Conservation (phyloP, 352 stramenopile species). For the Phytophthora palmivora region DNA sequence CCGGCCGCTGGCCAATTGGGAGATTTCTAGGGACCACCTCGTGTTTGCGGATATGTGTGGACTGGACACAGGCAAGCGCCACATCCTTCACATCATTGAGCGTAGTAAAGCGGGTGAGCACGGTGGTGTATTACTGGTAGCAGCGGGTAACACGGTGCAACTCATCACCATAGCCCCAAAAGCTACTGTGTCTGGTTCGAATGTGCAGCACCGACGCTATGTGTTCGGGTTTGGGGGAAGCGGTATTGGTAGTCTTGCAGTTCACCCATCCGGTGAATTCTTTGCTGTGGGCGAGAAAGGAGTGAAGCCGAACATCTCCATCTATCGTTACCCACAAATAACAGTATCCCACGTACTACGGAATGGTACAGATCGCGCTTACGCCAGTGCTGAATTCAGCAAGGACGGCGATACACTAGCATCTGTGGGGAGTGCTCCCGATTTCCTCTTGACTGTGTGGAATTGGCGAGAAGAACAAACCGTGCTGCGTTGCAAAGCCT, state of each 20-base stretch:
- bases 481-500: constrained; percentile 93
- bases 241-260: constrained; percentile 71
- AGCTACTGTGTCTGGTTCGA: constrained; percentile 17
- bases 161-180: constrained; percentile 57
- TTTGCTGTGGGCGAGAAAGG: constrained; percentile 93
- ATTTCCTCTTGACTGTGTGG: constrained; percentile 95
- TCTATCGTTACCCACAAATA: constrained; percentile 87
- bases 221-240: constrained; percentile 76
- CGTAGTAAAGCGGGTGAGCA: constrained; percentile 38
- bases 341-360: constrained; percentile 77
- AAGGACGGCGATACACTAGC: constrained; percentile 88
- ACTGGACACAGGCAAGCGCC: constrained; percentile 69
- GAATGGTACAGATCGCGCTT: constrained; percentile 86
- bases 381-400: constrained; percentile 80
- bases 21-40: constrained; percentile 78
- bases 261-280: constrained; percentile 73
- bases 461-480: constrained; percentile 92
- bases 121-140: constrained; percentile 67
- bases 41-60: constrained; percentile 73
- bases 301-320: constrained; percentile 83
- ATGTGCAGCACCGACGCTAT: constrained; percentile 48
- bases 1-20: constrained; percentile 62
- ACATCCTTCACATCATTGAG: constrained; percentile 77
- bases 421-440: constrained; percentile 85
- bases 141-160: constrained; percentile 78